A percentile compares a stretch with the other conserved stretches of the same genome.
Evolutionary conservation across 2,329 filamentous ascomycete species (phyloP).

Genomic region (Fusarium tjaetaba): DNA sequence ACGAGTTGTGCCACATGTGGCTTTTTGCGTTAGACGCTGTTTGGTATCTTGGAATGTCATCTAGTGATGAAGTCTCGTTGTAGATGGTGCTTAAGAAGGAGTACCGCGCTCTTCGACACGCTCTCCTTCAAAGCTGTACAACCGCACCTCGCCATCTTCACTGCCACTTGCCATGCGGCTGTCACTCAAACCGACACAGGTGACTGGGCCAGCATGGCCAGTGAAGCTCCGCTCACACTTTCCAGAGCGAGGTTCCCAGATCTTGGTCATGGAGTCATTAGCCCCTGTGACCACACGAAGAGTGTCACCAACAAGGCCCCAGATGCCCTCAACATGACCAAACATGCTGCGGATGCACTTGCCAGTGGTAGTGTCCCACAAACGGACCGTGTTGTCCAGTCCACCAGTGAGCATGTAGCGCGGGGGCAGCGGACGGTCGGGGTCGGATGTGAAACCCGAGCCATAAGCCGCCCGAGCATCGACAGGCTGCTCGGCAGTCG

Average conservation of each 20-base stretch:
- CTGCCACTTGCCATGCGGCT: slow-evolving; percentile 89
- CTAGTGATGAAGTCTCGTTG: background rate
- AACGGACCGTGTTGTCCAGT: slow-evolving; percentile 87
- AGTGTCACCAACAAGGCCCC: slow-evolving; percentile 90
- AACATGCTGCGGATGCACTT: slow-evolving; percentile 92
- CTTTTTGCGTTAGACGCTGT: background rate
- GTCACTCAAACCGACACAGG: slow-evolving; percentile 91
- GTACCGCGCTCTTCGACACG: slow-evolving; percentile 61
- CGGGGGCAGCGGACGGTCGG: slow-evolving; percentile 76
- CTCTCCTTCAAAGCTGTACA: slow-evolving; percentile 78
- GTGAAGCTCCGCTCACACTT: slow-evolving; percentile 93
- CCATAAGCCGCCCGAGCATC: slow-evolving; percentile 67
- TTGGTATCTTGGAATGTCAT: slow-evolving; percentile 8
- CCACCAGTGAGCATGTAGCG: slow-evolving; percentile 94
- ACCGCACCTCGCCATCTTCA: slow-evolving; percentile 89
- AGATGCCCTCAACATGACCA: slow-evolving; percentile 95
- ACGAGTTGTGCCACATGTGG: background rate
- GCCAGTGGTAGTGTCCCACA: slow-evolving; percentile 89
- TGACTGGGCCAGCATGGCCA: slow-evolving; percentile 90
- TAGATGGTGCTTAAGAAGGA: slow-evolving; percentile 53
- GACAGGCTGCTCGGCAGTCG: slow-evolving; percentile 45
- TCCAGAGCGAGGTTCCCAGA: slow-evolving; percentile 91
- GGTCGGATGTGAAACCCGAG: slow-evolving; percentile 68
- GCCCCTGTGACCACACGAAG: slow-evolving; percentile 88
- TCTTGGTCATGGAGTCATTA: slow-evolving; percentile 93